A percentile compares a stretch with the other conserved stretches of the same genome.
Conservation (phyloP, 768 basidiomycete species). For the Lentinula boryana region DNA sequence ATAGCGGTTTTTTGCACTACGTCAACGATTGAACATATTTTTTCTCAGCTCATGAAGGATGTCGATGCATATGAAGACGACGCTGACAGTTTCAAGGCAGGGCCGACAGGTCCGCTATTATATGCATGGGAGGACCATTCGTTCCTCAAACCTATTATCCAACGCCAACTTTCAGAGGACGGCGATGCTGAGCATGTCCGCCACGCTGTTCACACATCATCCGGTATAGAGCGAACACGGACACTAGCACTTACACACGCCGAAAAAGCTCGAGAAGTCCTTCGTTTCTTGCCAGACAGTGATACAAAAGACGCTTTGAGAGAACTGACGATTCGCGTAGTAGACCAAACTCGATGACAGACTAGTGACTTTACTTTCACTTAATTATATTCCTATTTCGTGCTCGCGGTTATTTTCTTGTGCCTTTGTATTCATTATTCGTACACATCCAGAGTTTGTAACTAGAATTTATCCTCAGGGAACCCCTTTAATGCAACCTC, state of each 20-base stretch:
- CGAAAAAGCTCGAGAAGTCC: constrained; percentile 64
- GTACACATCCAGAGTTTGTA: background rate
- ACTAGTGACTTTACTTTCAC: constrained; percentile 7
- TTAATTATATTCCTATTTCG: background rate
- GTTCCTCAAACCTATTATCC: constrained; percentile 69
- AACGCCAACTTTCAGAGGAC: constrained; percentile 65
- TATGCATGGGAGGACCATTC: constrained; percentile 86
- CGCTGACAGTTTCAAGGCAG: constrained; percentile 51
- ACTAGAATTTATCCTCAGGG: background rate
- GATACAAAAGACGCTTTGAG: constrained; percentile 76
- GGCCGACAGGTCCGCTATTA: constrained; percentile 74
- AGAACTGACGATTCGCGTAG: constrained; percentile 60
- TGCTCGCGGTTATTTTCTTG: background rate
- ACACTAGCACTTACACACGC: constrained; percentile 74
- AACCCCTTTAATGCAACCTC: background rate
- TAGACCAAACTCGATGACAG: constrained; percentile 47
- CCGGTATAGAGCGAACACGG: constrained; percentile 74
- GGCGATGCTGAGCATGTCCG: constrained; percentile 76
- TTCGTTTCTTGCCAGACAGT: constrained; percentile 71
- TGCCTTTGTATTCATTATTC: background rate
- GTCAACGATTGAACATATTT: background rate
- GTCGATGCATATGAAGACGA: constrained; percentile 68
- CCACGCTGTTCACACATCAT: constrained; percentile 59
- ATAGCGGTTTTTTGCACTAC: constrained; percentile 1
- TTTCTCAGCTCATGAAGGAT: constrained; percentile 75